These are phyloP conservation scores for Rhynchospora tenuis DNA, from an alignment of 176 grass and related monocot genomes.

Conservation along the genomic window DNA sequence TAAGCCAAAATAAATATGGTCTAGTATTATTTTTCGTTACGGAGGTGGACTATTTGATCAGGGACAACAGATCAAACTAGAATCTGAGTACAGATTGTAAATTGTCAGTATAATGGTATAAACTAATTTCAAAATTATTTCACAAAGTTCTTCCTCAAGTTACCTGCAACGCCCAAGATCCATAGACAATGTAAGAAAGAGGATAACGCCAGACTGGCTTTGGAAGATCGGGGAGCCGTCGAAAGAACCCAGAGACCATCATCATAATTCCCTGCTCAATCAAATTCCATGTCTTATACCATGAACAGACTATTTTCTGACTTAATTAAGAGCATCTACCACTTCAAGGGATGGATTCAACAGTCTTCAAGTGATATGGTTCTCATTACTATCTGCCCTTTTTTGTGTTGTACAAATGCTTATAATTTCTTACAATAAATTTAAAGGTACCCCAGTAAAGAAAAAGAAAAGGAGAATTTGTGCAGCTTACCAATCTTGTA, in stretches of 20 bases:
- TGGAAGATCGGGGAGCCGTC: constrained; percentile 81
- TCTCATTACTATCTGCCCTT: not conserved
- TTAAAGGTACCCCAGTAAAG: not conserved
- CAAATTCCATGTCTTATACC: not conserved
- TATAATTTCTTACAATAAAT: not conserved
- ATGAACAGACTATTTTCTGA: not conserved
- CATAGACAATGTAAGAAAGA: constrained; percentile 74
- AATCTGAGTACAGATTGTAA: not conserved
- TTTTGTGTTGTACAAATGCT: not conserved
- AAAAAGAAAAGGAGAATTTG: not conserved
- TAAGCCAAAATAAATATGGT: not conserved
- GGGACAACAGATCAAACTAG: not conserved
- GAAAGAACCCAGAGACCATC: constrained; percentile 88
- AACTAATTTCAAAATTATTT: not conserved
- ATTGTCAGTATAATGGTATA: not conserved
- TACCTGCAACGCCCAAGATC: constrained; percentile 94
- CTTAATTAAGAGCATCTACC: not conserved
- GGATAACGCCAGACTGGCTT: constrained; percentile 90
- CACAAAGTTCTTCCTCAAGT: not conserved
- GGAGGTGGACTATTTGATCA: not conserved
- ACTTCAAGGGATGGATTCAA: not conserved
- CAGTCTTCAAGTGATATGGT: not conserved
- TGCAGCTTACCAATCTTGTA: not conserved
- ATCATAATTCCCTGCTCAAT: constrained; percentile 89
- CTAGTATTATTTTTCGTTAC: not conserved